Conservation (phyloP, 495 filamentous ascomycete species). For the Podospora pseudocomata region DNA sequence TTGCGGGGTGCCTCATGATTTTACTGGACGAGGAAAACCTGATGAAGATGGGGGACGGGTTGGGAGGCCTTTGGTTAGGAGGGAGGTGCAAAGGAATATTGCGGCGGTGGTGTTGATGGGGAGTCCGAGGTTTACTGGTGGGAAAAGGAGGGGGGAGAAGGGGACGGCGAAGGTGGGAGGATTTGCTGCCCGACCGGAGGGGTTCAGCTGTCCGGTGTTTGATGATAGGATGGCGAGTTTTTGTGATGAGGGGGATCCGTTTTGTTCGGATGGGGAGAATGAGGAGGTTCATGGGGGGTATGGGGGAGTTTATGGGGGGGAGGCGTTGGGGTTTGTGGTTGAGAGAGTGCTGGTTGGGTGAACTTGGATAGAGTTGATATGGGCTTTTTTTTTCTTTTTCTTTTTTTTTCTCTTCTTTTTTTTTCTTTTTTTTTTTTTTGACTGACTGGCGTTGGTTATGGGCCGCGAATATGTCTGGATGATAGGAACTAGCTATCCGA, state of each 20-base stretch:
- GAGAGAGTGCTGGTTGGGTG: slow-evolving; percentile 39
- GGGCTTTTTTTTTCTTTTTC: background rate
- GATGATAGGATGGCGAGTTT: slow-evolving; percentile 53
- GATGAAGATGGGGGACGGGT: slow-evolving; percentile 9
- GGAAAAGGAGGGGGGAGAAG: slow-evolving; percentile 40
- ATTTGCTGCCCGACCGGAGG: slow-evolving; percentile 55
- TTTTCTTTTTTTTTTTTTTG: too few relatives aligned
- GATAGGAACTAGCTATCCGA: too few relatives aligned
- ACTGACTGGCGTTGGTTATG: background rate
- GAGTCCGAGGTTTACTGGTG: slow-evolving; percentile 50
- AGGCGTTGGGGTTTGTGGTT: slow-evolving; percentile 36
- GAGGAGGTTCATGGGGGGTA: slow-evolving; percentile 55
- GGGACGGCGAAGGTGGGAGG: slow-evolving; percentile 54
- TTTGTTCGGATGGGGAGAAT: slow-evolving; percentile 57
- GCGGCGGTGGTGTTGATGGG: slow-evolving; percentile 61
- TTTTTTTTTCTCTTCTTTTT: too few relatives aligned
- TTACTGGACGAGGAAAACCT: slow-evolving; percentile 19
- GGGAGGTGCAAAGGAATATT: slow-evolving; percentile 46
- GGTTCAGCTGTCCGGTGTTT: slow-evolving; percentile 50
- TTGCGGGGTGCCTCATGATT: slow-evolving; percentile 52
- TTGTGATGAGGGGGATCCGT: slow-evolving; percentile 58
- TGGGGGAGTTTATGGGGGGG: slow-evolving; percentile 50
- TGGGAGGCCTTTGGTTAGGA: slow-evolving; percentile 36
- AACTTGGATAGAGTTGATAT: background rate
- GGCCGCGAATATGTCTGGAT: too few relatives aligned